These are phyloP conservation scores for Torrubiella hemipterigena DNA, from an alignment of 2,329 filamentous ascomycete species.

Conservation along the genomic window DNA sequence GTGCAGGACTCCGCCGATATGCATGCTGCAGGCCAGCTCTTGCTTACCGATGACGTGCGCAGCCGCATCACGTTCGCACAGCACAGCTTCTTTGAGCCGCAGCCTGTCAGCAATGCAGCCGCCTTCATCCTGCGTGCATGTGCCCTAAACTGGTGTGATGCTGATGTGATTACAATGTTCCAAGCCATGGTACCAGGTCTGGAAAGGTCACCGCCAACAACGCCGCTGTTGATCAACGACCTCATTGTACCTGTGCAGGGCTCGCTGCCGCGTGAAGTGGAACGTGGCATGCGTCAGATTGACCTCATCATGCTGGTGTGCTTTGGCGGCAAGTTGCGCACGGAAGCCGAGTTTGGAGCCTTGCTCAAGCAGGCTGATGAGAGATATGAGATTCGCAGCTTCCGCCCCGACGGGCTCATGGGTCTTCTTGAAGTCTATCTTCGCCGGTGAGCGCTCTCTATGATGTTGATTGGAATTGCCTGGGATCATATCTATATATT, in stretches of 20 bases:
- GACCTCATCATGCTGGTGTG: conserved; percentile 14
- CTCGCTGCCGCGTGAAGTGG: conserved; percentile 1
- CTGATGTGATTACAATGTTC: conserved; percentile 13
- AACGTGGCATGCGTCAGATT: conserved; percentile 11
- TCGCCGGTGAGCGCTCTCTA: too few species aligned
- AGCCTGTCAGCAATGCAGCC: conserved; percentile 9
- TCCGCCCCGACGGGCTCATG: too few species aligned
- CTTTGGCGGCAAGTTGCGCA: conserved; percentile 14
- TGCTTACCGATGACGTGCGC: conserved; percentile 5
- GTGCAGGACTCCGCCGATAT: conserved; percentile 13
- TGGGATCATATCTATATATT: too few species aligned
- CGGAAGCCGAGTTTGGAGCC: conserved; percentile 9
- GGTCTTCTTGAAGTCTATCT: too few species aligned
- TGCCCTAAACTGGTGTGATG: conserved; percentile 13
- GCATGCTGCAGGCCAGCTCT: conserved; percentile 9
- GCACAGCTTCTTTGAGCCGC: conserved; percentile 14
- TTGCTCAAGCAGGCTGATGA: conserved; percentile 1
- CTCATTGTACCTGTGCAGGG: conserved; percentile 9
- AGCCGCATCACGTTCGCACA: conserved; percentile 10
- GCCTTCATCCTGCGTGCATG: conserved; percentile 14
- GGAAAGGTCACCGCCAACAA: conserved; percentile 9
- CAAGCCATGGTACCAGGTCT: conserved; percentile 12
- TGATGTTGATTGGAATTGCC: too few species aligned
- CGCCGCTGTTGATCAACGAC: conserved; percentile 13
- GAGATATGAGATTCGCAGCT: too few species aligned